Conservation (phyloP, 306 rosid genomes). For the Sophora flavescens region DNA sequence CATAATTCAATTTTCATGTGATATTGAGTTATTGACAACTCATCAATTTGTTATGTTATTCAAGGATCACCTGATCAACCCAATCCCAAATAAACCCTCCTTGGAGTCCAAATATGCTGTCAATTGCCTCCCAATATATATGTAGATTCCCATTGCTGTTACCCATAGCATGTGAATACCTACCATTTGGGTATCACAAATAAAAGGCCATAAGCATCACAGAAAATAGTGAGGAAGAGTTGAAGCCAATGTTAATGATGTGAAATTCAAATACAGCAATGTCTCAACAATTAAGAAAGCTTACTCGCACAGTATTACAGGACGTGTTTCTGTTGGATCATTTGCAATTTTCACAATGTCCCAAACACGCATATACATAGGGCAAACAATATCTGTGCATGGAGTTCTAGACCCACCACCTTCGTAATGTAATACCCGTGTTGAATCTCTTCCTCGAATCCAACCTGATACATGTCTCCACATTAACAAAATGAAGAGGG, state of each 20-base stretch:
- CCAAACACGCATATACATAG: slow-evolving; percentile 99
- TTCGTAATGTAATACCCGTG: slow-evolving; percentile 89
- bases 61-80: slow-evolving; percentile 83
- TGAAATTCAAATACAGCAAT: background rate
- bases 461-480: slow-evolving; percentile 64
- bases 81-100: slow-evolving; percentile 99
- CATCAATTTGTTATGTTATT: slow-evolving; percentile 33
- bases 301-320: slow-evolving; percentile 95
- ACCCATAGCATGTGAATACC: slow-evolving; percentile 98
- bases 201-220: slow-evolving; percentile 9
- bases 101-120: slow-evolving; percentile 93
- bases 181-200: slow-evolving; percentile 53
- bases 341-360: slow-evolving; percentile 90
- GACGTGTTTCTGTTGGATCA: slow-evolving; percentile 90
- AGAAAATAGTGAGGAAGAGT: slow-evolving; percentile 28
- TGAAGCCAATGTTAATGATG: slow-evolving; percentile 11
- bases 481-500: slow-evolving; percentile 30
- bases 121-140: slow-evolving; percentile 96
- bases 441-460: slow-evolving; percentile 88
- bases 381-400: slow-evolving; percentile 91
- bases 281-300: slow-evolving; percentile 36
- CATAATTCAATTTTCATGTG: slow-evolving; percentile 23
- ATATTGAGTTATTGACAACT: slow-evolving; percentile 34
- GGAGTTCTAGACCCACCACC: slow-evolving; percentile 96
- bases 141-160: slow-evolving; percentile 92